These are phyloP conservation scores for Yarrowia sp. DNA, from an alignment of 805 yeast species.

Conservation along the genomic window DNA sequence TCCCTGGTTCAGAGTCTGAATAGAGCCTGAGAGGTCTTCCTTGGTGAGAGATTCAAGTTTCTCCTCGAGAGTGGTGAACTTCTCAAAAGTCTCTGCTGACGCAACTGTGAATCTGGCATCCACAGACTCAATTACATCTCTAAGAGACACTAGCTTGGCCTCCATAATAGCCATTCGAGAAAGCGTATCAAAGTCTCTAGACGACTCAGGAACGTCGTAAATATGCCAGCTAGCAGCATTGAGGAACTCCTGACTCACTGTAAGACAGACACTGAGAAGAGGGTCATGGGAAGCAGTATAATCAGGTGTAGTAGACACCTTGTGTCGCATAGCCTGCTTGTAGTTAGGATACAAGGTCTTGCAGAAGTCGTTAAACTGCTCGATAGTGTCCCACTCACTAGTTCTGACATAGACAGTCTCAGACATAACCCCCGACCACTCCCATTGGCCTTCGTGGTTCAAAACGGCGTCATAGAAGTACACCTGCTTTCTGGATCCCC, in stretches of 20 bases:
- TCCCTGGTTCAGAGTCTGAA: not conserved
- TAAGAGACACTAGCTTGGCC: constrained; percentile 8
- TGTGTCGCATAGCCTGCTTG: not conserved
- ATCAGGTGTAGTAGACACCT: not conserved
- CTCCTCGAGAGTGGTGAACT: not conserved
- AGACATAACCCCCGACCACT: not conserved
- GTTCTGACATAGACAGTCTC: not conserved
- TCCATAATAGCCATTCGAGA: constrained; percentile 13
- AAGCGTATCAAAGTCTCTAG: constrained; percentile 7
- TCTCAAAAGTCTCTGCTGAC: not conserved
- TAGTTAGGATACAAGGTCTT: not conserved
- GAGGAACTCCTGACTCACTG: not conserved
- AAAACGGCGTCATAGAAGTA: constrained; percentile 7
- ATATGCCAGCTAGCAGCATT: not conserved
- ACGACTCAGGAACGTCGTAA: constrained; percentile 9
- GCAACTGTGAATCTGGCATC: not conserved
- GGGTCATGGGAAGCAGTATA: constrained; percentile 3
- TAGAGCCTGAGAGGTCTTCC: constrained; percentile 2
- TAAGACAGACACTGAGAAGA: not conserved
- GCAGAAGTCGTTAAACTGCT: constrained; percentile 11
- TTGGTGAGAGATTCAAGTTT: not conserved
- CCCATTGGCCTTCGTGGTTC: constrained; percentile 14
- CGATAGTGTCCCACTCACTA: constrained; percentile 1
- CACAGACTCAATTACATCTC: constrained; percentile 8
- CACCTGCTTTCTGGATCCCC: constrained; percentile 5